phyloP scores from a whole-genome alignment of 2,329 filamentous ascomycete genomes.

The Bipolaris bicolor region DNA sequence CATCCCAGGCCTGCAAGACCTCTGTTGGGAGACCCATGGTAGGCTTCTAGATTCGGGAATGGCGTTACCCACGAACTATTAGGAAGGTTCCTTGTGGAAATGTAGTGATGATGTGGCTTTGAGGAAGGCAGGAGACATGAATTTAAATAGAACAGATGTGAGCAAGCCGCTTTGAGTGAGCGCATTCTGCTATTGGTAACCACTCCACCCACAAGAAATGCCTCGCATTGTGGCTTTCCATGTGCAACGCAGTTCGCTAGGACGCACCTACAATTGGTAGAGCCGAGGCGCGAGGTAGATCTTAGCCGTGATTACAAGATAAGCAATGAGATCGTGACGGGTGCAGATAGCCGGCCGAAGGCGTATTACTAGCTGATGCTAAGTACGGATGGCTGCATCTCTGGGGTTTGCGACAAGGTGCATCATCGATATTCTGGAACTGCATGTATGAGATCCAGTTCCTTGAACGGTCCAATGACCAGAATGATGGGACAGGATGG shows the following conservation, averaged over 20 bases:
- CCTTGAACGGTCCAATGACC: background rate
- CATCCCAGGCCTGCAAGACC: constrained; percentile 54
- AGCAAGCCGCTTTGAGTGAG: constrained; percentile 17
- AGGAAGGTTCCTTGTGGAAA: too few relatives aligned
- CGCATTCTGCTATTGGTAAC: constrained; percentile 7
- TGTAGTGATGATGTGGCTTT: background rate
- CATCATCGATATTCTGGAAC: background rate
- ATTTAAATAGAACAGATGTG: constrained; percentile 19
- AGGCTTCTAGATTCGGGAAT: background rate
- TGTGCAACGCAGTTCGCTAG: constrained; percentile 18
- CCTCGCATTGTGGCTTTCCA: constrained; percentile 30
- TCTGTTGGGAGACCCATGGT: constrained; percentile 4
- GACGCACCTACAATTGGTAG: constrained; percentile 18
- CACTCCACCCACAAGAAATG: constrained; percentile 15
- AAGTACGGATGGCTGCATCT: background rate
- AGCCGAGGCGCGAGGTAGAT: constrained; percentile 1
- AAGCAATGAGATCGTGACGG: constrained; percentile 6
- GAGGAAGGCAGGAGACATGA: background rate
- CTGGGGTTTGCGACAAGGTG: background rate
- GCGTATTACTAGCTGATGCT: background rate
- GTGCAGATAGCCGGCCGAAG: background rate
- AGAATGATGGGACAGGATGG: background rate
- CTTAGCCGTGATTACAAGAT: constrained; percentile 4
- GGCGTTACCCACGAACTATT: too few relatives aligned
- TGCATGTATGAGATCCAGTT: background rate